These are phyloP conservation scores for Aciculosporium take DNA, from an alignment of 2,329 filamentous ascomycete species.

Conservation along the genomic window DNA sequence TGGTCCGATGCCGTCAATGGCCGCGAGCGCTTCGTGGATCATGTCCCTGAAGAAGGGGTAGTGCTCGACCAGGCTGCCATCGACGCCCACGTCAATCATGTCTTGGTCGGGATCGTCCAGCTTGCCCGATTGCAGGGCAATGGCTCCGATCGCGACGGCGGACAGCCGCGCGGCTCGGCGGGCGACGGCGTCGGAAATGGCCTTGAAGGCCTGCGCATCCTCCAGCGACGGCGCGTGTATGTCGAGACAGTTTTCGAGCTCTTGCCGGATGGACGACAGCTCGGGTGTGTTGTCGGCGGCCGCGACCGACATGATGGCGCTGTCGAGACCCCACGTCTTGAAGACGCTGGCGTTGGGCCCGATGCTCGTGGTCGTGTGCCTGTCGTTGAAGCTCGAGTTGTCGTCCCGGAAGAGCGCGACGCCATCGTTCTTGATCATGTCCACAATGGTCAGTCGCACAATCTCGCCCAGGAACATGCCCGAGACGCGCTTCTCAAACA, in stretches of 20 bases:
- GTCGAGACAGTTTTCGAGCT: conserved; percentile 61
- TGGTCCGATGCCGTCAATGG: conserved; percentile 62
- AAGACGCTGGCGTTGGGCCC: conserved; percentile 52
- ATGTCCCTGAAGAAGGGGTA: conserved; percentile 86
- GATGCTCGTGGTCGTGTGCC: conserved; percentile 55
- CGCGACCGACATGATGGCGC: conserved; percentile 74
- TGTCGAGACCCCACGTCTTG: conserved; percentile 81
- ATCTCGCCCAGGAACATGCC: conserved; percentile 98
- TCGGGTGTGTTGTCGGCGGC: conserved; percentile 65
- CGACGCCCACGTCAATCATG: conserved; percentile 78
- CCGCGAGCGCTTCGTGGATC: conserved; percentile 67
- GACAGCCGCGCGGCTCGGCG: conserved; percentile 78
- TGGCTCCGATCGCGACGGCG: conserved; percentile 73
- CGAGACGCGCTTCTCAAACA: conserved; percentile 97
- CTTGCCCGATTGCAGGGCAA: conserved; percentile 68
- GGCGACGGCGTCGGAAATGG: conserved; percentile 68
- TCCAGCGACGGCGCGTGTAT: conserved; percentile 65
- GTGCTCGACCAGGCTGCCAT: conserved; percentile 88
- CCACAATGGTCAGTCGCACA: conserved; percentile 60
- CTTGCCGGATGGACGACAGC: conserved; percentile 58
- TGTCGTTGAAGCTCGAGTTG: conserved; percentile 57
- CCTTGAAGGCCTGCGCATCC: conserved; percentile 79
- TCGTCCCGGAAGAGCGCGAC: conserved; percentile 63
- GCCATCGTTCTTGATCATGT: conserved; percentile 53
- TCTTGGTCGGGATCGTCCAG: conserved; percentile 50